These are phyloP conservation scores for Pichia inconspicua DNA, from an alignment of 1,139 yeast genomes.

Conservation along the genomic window DNA sequence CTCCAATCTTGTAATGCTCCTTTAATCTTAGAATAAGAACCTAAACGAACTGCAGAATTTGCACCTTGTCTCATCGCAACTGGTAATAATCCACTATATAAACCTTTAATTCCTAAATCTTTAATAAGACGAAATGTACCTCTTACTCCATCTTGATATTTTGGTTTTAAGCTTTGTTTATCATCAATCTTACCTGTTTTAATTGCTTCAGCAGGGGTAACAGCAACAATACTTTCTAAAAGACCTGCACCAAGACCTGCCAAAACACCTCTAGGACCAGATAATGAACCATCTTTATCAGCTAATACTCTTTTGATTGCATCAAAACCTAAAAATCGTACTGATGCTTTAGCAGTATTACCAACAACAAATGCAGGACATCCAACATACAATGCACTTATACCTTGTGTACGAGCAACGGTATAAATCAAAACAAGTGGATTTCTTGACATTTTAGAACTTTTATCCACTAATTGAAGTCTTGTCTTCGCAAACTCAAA, in stretches of 20 bases:
- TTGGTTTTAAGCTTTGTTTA: constrained; percentile 66
- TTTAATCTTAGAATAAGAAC: constrained; percentile 86
- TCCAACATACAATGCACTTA: constrained; percentile 79
- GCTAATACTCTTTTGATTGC: constrained; percentile 67
- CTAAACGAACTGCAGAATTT: constrained; percentile 88
- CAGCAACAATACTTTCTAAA: constrained; percentile 84
- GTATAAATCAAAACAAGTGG: constrained; percentile 74
- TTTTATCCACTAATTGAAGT: constrained; percentile 71
- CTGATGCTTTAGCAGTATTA: constrained; percentile 91
- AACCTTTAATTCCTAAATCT: constrained; percentile 76
- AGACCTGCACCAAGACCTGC: constrained; percentile 98
- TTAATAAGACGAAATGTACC: constrained; percentile 51
- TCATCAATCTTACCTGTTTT: constrained; percentile 95
- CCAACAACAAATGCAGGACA: constrained; percentile 97
- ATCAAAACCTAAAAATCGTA: constrained; percentile 88
- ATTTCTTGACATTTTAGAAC: constrained; percentile 63
- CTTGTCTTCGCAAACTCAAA: constrained; percentile 96
- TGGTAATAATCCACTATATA: constrained; percentile 85
- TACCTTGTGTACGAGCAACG: constrained; percentile 73
- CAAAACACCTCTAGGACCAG: constrained; percentile 83
- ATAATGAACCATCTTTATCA: constrained; percentile 78
- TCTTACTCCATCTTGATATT: constrained; percentile 57
- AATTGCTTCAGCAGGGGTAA: constrained; percentile 94
- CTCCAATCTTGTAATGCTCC: constrained; percentile 68
- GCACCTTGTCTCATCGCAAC: constrained; percentile 95